Base-by-base conservation (phyloP, 352 stramenopile species). In the Aphanomyces euteiches region DNA sequence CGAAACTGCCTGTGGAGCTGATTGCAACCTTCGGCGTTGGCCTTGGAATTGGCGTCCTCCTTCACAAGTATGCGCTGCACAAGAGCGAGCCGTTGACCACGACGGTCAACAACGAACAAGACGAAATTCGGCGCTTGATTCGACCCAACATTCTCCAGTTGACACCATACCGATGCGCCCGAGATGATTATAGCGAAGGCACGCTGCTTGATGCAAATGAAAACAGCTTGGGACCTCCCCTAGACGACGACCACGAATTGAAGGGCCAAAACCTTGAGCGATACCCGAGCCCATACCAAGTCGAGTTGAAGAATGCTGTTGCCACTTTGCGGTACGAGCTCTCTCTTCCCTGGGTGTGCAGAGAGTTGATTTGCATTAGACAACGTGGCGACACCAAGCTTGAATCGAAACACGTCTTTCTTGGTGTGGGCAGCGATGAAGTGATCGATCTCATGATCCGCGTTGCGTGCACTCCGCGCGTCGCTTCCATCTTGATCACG, bases 201-300 rank as follows among this genome's bases (percentile, higher is more conserved):
- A 92, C 98, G 63, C 76, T 99, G 37, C 82, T 99, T 69, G 97
- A 99, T 80, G 97, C 96, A 57, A 99, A 99, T 70, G 97, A 99
- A 81, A 99, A 99, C 82, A 97, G 93, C 60, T 85, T 97, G 37
- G 96, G 97, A 0, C 92, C 97, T 13, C 85, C 94, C 1, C 74
- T 97, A 36, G 78, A 83, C 19, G 85, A 85, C 41, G 80, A 89
- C 54, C 75, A 96, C 48, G 73, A 88, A 64, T 75, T 92, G 4
- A 81, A 87, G 56, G 74, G 76, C 56, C 84, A 88, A 63, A 69
- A 88, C 47, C 78, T 99, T 34, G 95, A 99, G 77, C 90, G 96
- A 36, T 99, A 99, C 75, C 96, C 96, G 41, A 96, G 88, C 77
- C 96, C 97, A 1, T 98, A 99, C 72, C 95, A 99, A 75, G 78